Evolutionary conservation across 1,284 basidiomycete species (phyloP).

Genomic region (Sanghuangporus baumii): DNA sequence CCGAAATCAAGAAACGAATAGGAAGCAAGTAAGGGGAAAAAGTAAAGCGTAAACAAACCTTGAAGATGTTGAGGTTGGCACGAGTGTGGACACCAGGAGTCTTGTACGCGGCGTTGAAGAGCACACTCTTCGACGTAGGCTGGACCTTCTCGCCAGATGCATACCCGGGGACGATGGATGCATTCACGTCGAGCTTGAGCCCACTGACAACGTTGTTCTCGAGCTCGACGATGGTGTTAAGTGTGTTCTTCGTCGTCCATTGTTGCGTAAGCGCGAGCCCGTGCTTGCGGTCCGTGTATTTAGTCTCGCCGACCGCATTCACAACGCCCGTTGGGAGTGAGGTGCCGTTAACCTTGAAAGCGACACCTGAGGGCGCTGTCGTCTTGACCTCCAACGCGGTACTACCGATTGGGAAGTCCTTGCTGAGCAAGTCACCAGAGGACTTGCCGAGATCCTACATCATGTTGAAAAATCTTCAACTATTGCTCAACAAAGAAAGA

Average conservation of each 20-base stretch:
- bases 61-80: constrained; percentile 91
- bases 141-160: constrained; percentile 41
- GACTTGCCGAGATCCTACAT: constrained; percentile 92
- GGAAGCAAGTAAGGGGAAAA: constrained; percentile 7
- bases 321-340: constrained; percentile 73
- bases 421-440: constrained; percentile 89
- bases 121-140: constrained; percentile 67
- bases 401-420: constrained; percentile 88
- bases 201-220: constrained; percentile 98
- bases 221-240: constrained; percentile 91
- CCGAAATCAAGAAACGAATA: not conserved
- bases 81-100: constrained; percentile 95
- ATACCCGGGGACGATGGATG: constrained; percentile 84
- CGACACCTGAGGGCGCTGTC: constrained; percentile 82
- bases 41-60: constrained; percentile 45
- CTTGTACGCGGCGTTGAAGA: constrained; percentile 88
- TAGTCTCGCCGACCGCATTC: constrained; percentile 85
- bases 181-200: constrained; percentile 90
- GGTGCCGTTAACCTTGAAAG: constrained; percentile 82
- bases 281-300: constrained; percentile 84
- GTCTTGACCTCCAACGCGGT: constrained; percentile 91
- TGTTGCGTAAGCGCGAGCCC: constrained; percentile 88
- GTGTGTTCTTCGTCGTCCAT: constrained; percentile 92
- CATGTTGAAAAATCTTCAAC: not conserved
- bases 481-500: not conserved